Evolutionary conservation across 2,329 filamentous ascomycete genomes (phyloP).

Genomic region (Pezicula rhizophila): DNA sequence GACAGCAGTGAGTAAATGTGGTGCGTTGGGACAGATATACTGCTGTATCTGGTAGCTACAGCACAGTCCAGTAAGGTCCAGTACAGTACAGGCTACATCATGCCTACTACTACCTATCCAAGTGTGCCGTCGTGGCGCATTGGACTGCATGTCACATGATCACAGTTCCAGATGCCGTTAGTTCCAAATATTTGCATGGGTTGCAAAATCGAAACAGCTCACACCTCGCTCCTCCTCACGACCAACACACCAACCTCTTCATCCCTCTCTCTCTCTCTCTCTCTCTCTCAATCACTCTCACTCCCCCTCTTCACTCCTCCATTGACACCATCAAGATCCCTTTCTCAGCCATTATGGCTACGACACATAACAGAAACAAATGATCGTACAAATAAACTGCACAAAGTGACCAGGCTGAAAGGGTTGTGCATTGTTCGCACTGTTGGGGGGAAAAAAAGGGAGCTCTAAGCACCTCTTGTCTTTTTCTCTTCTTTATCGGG

Average conservation of each 20-base stretch:
- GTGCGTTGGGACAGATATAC: constrained; percentile 11
- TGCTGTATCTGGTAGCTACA: too few relatives aligned
- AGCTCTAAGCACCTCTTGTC: constrained; percentile 9
- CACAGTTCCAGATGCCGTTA: too few relatives aligned
- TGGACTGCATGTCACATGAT: too few relatives aligned
- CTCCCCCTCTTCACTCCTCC: constrained; percentile 9
- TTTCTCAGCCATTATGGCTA: constrained; percentile 19
- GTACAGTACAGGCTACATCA: too few relatives aligned
- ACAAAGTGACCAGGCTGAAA: constrained; percentile 21
- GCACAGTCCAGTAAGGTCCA: too few relatives aligned
- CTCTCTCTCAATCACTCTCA: too few relatives aligned
- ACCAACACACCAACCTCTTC: constrained; percentile 4
- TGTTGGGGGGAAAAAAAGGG: constrained; percentile 6
- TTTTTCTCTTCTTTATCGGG: constrained; percentile 14
- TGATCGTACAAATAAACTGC: constrained; percentile 28
- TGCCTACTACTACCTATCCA: too few relatives aligned
- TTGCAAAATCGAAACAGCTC: neutral
- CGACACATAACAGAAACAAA: constrained; percentile 24
- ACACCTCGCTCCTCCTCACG: constrained; percentile 5
- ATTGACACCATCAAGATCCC: constrained; percentile 9
- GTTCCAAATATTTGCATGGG: too few relatives aligned
- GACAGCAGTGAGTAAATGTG: neutral
- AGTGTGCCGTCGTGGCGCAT: too few relatives aligned
- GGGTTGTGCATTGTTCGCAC: constrained; percentile 9
- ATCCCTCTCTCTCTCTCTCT: constrained; percentile 7